Conservation (phyloP, 805 yeast genomes). For the Citeromyces matritensis region DNA sequence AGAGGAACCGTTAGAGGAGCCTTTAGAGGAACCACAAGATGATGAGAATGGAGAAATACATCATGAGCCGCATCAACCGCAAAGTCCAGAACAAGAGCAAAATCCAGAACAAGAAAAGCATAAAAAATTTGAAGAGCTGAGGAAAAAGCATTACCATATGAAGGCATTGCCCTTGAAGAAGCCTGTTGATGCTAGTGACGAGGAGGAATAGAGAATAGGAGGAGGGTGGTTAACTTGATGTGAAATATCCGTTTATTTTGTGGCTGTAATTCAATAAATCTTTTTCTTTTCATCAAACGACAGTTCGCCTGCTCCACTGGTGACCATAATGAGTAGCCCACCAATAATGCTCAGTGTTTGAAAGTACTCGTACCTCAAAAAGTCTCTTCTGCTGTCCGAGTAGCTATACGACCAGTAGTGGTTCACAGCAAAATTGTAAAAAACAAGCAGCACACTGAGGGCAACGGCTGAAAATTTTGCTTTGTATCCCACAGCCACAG, state of each 20-base stretch:
- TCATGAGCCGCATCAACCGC: slow-evolving; percentile 8
- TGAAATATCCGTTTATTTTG: not conserved
- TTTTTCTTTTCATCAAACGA: slow-evolving; percentile 94
- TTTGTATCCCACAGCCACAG: slow-evolving; percentile 85
- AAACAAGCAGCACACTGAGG: slow-evolving; percentile 50
- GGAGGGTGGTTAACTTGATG: not conserved
- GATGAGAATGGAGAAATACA: slow-evolving; percentile 23
- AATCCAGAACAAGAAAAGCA: slow-evolving; percentile 44
- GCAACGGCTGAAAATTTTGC: slow-evolving; percentile 76
- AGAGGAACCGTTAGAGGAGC: slow-evolving; percentile 11
- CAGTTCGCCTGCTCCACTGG: slow-evolving; percentile 92
- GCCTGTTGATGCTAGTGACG: slow-evolving; percentile 18
- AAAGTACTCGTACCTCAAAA: slow-evolving; percentile 81
- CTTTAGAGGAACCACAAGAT: slow-evolving; percentile 8
- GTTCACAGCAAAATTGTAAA: slow-evolving; percentile 69
- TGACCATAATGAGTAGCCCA: slow-evolving; percentile 78
- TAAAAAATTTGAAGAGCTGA: slow-evolving; percentile 55
- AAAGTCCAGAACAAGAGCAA: slow-evolving; percentile 13
- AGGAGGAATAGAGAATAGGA: slow-evolving; percentile 10
- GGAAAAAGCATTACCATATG: slow-evolving; percentile 66
- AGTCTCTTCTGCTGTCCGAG: slow-evolving; percentile 71
- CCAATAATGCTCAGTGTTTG: slow-evolving; percentile 93
- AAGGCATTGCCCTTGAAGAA: slow-evolving; percentile 33
- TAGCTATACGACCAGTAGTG: slow-evolving; percentile 76
- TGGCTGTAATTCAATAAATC: slow-evolving; percentile 37